Base-by-base conservation (phyloP, 2,329 filamentous ascomycete species). In the Arachnomyces sp. region DNA sequence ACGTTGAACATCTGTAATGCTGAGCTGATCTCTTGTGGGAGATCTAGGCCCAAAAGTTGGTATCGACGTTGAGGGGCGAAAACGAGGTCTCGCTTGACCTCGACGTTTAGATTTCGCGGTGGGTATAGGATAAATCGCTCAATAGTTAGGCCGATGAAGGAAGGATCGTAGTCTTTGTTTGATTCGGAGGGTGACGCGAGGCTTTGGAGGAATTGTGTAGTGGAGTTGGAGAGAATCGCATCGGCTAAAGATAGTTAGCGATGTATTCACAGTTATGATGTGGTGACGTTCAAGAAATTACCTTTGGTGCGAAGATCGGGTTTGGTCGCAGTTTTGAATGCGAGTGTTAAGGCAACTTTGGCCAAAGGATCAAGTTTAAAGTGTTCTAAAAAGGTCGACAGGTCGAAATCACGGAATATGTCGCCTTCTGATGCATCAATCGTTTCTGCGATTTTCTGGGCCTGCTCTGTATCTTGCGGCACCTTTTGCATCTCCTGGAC, bases 321-420 rank as follows among this genome's bases (percentile, higher is more conserved):
- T 53, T 85, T 87, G 31, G 77, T 77, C n/a, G 81, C 81, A 46
- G 81, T 76, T 63, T 90, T 93, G 64, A 94, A 94, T 3, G 90
- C 87, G 42, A 95, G 71, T 36, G 87, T 86, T 48, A 98, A 73
- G 46, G 93, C 77, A 31, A 86, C 85, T 71, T 94, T 94, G 55
- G 88, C 80, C 34, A 95, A 64, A 7, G 87, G 80, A 65, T 95
- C 89, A 39, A 95, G 74, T 59, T 89, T 88, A 71, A 98, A 98
- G 62, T 96, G 89, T 48, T 94, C 84, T 73, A 96, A 81, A 59
- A 98, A 96, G 2, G 84, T 85, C 2, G 85, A 84, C n/a, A 98
- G 75, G 59, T 98, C 90, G 55, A 98, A 95, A 59, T 96, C 90
- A 43, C 88, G 83, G 61, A 94, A 95, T 45, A 94, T 78, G 53